phyloP scores from a whole-genome alignment of 225 moss, liverwort and hornwort species.

The Bryoerythrophyllum caledonicum region DNA sequence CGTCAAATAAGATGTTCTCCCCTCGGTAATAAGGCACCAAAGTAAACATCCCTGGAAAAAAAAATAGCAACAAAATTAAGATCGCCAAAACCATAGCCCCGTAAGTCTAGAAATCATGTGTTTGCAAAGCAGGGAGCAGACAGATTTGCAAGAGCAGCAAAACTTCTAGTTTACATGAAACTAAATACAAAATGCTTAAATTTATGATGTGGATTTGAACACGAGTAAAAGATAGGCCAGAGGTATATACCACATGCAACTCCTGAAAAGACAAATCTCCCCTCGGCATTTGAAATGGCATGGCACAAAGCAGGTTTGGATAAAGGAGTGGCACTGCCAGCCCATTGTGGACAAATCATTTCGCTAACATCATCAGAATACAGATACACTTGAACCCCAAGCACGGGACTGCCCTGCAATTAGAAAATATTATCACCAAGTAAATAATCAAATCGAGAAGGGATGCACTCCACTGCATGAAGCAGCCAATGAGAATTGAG shows the following conservation, averaged over 20 bases:
- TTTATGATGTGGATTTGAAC: background rate
- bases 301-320: conserved; percentile 68
- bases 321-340: conserved; percentile 49
- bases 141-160: background rate
- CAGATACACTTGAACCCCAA: conserved; percentile 85
- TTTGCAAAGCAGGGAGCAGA: background rate
- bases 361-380: conserved; percentile 70
- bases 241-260: conserved; percentile 68
- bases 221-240: conserved; percentile 1
- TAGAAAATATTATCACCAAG: background rate
- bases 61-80: background rate
- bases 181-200: background rate
- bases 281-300: conserved; percentile 67
- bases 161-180: background rate
- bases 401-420: conserved; percentile 81
- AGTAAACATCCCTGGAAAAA: conserved; percentile 50
- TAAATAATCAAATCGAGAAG: background rate
- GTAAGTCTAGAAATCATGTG: background rate
- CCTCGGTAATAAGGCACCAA: conserved; percentile 82
- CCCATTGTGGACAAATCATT: conserved; percentile 64
- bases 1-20: conserved; percentile 83
- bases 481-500: background rate
- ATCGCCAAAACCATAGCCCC: background rate
- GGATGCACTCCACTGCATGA: background rate
- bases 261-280: conserved; percentile 65